A percentile compares a stretch with the other conserved stretches of the same genome.
phyloP scores from a whole-genome alignment of 2,329 filamentous ascomycete genomes.

The Raffaelea albimanens region DNA sequence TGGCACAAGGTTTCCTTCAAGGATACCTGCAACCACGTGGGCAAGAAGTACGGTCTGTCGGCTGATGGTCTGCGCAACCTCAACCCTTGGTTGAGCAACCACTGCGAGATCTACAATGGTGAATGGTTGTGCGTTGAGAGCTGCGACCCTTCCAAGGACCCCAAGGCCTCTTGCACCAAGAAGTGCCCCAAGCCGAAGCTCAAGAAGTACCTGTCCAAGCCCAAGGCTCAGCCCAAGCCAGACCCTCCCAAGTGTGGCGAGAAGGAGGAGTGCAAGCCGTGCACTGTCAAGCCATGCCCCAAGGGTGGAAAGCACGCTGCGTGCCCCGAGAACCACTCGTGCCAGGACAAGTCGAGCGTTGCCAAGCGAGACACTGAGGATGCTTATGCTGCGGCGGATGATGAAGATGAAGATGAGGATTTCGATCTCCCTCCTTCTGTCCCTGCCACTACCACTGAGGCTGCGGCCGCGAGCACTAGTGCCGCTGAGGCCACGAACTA shows the following conservation, averaged over 20 bases:
- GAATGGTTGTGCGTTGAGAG: conserved; percentile 6
- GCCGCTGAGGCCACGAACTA: no score
- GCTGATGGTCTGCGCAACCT: conserved; percentile 1
- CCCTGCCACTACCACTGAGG: neutral
- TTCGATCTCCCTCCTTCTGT: neutral
- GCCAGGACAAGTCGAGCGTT: conserved; percentile 1
- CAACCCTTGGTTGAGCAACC: conserved; percentile 4
- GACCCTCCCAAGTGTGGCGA: conserved; percentile 18
- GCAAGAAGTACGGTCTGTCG: conserved; percentile 1
- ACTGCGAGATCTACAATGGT: conserved; percentile 1
- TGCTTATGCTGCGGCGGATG: neutral
- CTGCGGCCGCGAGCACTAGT: neutral
- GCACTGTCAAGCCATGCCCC: conserved; percentile 4
- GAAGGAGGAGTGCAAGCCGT: conserved; percentile 16
- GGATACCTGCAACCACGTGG: conserved; percentile 1
- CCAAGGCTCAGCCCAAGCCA: no score
- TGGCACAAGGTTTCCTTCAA: conserved; percentile 6
- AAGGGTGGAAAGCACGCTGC: conserved; percentile 4
- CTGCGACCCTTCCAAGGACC: conserved; percentile 1
- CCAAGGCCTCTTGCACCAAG: conserved; percentile 11
- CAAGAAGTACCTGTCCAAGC: no score
- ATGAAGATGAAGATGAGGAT: neutral
- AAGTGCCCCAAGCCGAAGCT: no score
- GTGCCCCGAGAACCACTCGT: conserved; percentile 8
- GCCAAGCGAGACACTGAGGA: neutral